These are phyloP conservation scores for Trichoderma afroharzianum DNA, from an alignment of 2,329 filamentous ascomycete genomes.

Conservation along the genomic window DNA sequence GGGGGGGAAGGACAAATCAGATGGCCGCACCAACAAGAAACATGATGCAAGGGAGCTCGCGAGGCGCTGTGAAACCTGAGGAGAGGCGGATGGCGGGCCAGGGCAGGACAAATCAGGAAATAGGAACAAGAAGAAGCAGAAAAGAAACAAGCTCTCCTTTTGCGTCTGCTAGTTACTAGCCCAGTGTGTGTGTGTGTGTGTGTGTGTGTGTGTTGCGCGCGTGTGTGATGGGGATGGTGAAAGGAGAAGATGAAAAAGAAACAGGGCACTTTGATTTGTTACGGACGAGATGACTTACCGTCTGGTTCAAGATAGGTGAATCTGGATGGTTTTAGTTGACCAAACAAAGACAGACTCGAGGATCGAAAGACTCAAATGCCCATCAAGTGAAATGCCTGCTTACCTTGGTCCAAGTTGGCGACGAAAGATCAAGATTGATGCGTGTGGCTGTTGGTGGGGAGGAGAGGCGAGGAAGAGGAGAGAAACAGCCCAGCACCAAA, in stretches of 20 bases:
- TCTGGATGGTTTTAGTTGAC: not conserved
- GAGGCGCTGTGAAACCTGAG: slow-evolving; percentile 10
- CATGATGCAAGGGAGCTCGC: slow-evolving; percentile 2
- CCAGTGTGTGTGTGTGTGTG: not conserved
- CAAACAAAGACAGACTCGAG: not conserved
- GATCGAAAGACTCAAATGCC: not conserved
- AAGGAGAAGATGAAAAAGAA: not conserved
- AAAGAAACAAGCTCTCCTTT: not conserved
- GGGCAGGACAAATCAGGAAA: not conserved
- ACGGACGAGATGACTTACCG: not conserved
- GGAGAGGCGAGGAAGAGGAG: not conserved
- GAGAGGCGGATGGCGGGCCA: not conserved
- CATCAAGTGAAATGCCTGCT: not conserved
- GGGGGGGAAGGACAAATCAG: slow-evolving; percentile 8
- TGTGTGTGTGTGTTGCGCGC: not conserved
- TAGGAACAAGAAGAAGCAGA: not conserved
- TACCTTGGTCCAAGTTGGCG: not conserved
- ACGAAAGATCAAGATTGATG: not conserved
- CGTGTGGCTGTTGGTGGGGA: slow-evolving; percentile 6
- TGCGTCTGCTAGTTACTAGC: not conserved
- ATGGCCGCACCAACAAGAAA: slow-evolving; percentile 4
- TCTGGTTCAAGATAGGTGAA: not conserved
- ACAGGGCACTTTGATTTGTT: not conserved
- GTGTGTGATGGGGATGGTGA: not conserved
- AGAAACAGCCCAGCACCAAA: not conserved